Evolutionary conservation across 345 rosid genomes (phyloP).

Genomic region (Draba incana): DNA sequence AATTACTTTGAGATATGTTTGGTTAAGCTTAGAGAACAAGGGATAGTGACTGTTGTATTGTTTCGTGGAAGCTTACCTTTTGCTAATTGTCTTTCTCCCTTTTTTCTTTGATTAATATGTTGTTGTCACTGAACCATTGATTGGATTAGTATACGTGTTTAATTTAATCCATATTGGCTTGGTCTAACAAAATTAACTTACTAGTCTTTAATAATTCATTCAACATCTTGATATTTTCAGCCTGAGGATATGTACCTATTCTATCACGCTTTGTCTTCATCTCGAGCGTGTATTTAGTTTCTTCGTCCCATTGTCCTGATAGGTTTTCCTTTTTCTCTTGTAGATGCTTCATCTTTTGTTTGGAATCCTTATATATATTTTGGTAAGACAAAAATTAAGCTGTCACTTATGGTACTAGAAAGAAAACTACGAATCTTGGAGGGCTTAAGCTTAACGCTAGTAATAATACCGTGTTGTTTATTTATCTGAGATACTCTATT

Average conservation of each 20-base stretch:
- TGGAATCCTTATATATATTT: background rate
- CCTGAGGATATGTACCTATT: slow-evolving; percentile 9
- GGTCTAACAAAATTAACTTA: background rate
- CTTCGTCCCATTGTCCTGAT: slow-evolving; percentile 4
- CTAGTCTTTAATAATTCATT: slow-evolving; percentile 12
- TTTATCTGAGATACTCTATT: background rate
- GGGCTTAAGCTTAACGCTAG: background rate
- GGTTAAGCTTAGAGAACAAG: slow-evolving; percentile 38
- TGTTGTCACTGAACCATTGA: slow-evolving; percentile 1
- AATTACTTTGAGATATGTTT: slow-evolving; percentile 30
- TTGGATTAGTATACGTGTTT: slow-evolving; percentile 9
- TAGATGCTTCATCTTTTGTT: slow-evolving; percentile 21
- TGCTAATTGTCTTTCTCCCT: slow-evolving; percentile 21
- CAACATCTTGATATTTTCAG: background rate
- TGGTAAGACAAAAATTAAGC: slow-evolving; percentile 22
- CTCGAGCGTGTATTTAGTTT: background rate
- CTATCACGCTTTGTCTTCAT: background rate
- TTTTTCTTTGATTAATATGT: slow-evolving; percentile 8
- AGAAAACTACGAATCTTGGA: slow-evolving; percentile 4
- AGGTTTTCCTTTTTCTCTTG: slow-evolving; percentile 20
- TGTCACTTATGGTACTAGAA: background rate
- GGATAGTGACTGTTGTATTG: slow-evolving; percentile 26
- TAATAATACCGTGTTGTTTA: background rate
- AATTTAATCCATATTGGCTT: slow-evolving; percentile 2
- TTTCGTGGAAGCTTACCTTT: slow-evolving; percentile 38